Evolutionary conservation across 2,329 filamentous ascomycete species (phyloP), one percentile per base, ranked within the genome.

Genomic region (Fonsecaea multimorphosa): DNA sequence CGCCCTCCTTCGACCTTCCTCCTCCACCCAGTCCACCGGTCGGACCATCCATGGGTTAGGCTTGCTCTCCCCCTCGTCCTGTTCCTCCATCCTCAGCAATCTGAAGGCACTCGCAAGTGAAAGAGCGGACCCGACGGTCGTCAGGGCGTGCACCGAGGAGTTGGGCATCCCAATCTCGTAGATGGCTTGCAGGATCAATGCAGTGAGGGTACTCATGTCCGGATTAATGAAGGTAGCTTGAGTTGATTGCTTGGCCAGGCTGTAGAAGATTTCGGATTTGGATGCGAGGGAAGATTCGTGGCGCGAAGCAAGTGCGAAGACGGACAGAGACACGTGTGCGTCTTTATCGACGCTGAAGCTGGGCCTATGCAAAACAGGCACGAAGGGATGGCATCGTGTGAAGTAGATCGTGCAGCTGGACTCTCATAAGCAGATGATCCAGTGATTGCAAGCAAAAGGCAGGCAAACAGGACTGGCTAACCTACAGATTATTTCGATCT

Each of bases 101-200:
- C 36, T 56, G 53, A 56, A 56, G 31, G 53, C 53, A 16, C 53
- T 56, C 16, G 53, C 53, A 14, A 56, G 53, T 19, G 53, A 56
- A 24, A 56, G 31, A 14, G 53, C 53, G 31, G 53, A 56, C 6
- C 53, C 53, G 1, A 56, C 53, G 3, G 53, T 56, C 29, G 53
- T 56, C 19, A 56, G n/a, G 14, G 53, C 53, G 22, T 56, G 53
- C 32, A 56, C 53, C 53, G 53, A 56, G 7, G 53, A 56, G 31
- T 56, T 56, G 32, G 53, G 53, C 53, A 56, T 56, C n/a, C 53
- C 53, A 11, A 56, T 56, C 53, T 56, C 53, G 32, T 56, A 56
- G 16, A 56, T 56, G 5, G 53, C 53, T 34, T 56, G 53, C 19
- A 56, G 24, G 29, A 56, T 56, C 53, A 56, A 38, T 2, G 53